Conservation (phyloP, 345 rosid genomes). For the Eucalyptus pauciflora region DNA sequence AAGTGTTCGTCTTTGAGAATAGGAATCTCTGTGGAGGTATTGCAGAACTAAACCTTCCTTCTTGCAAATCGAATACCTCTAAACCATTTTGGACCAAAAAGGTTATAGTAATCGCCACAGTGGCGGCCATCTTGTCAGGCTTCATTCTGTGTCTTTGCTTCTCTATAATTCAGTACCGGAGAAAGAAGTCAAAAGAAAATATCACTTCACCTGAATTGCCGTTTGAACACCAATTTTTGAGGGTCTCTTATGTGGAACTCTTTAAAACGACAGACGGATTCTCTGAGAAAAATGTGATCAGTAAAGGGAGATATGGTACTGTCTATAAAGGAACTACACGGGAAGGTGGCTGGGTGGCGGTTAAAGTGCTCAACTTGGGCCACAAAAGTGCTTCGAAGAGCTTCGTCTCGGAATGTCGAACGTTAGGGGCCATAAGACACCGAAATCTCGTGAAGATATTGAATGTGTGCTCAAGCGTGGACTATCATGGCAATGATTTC, state of each 20-base stretch:
- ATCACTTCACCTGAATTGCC: not conserved
- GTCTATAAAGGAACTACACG: not conserved
- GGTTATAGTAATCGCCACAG: not conserved
- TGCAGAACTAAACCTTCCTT: not conserved
- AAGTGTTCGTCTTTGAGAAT: conserved; percentile 8
- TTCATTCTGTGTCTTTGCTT: not conserved
- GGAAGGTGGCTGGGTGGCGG: not conserved
- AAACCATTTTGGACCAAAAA: not conserved
- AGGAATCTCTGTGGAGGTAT: not conserved
- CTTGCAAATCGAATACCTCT: not conserved
- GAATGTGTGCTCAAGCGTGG: not conserved
- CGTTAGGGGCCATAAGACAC: not conserved
- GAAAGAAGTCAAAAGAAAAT: not conserved
- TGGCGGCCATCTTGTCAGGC: not conserved
- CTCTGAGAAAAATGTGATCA: not conserved
- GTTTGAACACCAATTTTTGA: not conserved
- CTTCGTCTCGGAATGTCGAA: not conserved
- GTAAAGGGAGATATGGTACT: not conserved
- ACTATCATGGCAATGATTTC: not conserved
- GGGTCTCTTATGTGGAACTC: not conserved
- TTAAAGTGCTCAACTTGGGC: not conserved
- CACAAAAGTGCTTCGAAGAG: not conserved
- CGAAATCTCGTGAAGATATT: not conserved
- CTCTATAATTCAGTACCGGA: not conserved
- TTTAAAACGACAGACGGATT: not conserved